Evolutionary conservation across 2,329 filamentous ascomycete genomes (phyloP), one percentile per base, ranked within the genome.

Genomic region (Plenodomus lindquistii): DNA sequence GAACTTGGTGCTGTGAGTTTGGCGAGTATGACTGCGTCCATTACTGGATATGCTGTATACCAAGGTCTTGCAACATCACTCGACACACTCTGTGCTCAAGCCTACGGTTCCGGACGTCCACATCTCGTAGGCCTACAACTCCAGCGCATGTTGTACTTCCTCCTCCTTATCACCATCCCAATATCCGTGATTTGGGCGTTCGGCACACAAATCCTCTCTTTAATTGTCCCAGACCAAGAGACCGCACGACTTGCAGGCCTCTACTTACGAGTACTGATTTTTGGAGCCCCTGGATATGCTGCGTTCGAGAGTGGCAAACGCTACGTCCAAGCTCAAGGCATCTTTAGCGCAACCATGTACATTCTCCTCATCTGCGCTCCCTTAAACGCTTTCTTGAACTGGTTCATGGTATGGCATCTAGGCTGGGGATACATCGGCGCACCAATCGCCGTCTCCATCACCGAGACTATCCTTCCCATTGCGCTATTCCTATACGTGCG

Each of bases 71-170:
- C 91, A 1, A 97, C 93, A 4, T 90, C 87, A 55, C 79, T 97
- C 31, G 93, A 97, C 73, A 97, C 93, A 0, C 84, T 97, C 2
- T 97, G 93, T 70, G 85, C 93, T 0, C 93, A 97, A 72, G 93
- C 94, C 0, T 97, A 95, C 67, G 93, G 94, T 2, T 95, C 89
- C 0, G 93, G 93, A 0, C 88, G 88, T 69, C 95, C 88, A 67
- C 88, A 92, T 59, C 82, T 97, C 4, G 93, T 97, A 49, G 93
- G 89, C 1, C 71, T 94, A 45, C 89, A 94, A 63, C 81, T 90
- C 54, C 88, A 94, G 73, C 81, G 89, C 47, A 93, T 93, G 89
- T 78, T 89, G 1, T 87, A 80, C 66, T 92, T 94, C 66, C 79
- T 94, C 2, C 86, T 87, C 77, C 69, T 80, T 2, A 80, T 91